Base-by-base conservation (phyloP, 2,329 filamentous ascomycete species). In the Fusarium solani-melongenae region DNA sequence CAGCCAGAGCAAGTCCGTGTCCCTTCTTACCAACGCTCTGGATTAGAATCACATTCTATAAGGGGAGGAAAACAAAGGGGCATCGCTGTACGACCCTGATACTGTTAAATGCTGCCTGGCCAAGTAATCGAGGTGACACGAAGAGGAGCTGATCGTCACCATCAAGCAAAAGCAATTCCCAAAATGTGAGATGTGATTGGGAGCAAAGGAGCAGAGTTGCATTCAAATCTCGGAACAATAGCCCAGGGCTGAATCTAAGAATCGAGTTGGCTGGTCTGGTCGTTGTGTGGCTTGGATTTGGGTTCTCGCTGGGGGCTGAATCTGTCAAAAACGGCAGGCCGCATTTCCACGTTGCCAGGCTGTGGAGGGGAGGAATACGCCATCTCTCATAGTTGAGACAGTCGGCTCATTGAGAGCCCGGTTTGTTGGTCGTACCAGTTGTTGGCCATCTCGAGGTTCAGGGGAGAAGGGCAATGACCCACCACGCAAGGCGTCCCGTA, bases 281-380 rank as follows among this genome's bases (percentile, higher is more conserved):
- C 27, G 27, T 51, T 66, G 72, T 74, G 74, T 76, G 74, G 76
- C 75, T 66, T 74, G 70, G 62, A 70, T 77, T 70, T 77, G 62
- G 64, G 60, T 73, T 70, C 60, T 46, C 31, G 41, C 64, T 29
- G 57, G 46, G 46, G 46, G 46, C 33, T 34, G 64, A 57, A 68
- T 66, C 56, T 65, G 62, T 73, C 67, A 51, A 62, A 75, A 72
- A 66, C 33, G 62, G 55, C 33, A 41, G 38, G 41, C 65, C 69
- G 62, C 70, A 72, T 61, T 39, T 65, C 38, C 56, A 66, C 57
- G 46, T 49, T 46, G 41, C 29, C 34, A 39, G 24, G 36, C 27
- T 58, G 51, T 66, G 34, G 29, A 34, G 29, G 55, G 31, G 24
- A 33, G 36, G 51, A 24, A 55, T 33, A 59, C 38, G 5, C 10